Conservation (phyloP, 306 rosid species). For the Cicer bijugum region DNA sequence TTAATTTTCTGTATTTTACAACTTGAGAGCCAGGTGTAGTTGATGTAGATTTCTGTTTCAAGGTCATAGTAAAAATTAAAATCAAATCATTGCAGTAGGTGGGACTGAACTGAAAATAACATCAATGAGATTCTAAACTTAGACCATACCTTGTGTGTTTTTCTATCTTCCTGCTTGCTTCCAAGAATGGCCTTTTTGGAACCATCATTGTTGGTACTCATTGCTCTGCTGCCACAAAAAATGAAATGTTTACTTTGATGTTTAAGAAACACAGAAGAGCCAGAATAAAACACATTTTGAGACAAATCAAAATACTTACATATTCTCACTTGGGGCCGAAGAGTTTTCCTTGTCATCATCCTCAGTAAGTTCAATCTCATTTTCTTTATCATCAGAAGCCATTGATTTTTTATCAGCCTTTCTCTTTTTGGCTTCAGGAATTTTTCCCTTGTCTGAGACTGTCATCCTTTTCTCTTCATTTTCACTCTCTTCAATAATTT, state of each 20-base stretch:
- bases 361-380: slow-evolving; percentile 45
- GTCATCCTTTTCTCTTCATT: slow-evolving; percentile 41
- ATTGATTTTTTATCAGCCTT: slow-evolving; percentile 52
- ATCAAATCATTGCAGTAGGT: slow-evolving; percentile 19
- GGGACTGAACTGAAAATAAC: not conserved
- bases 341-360: slow-evolving; percentile 67
- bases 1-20: slow-evolving; percentile 71
- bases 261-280: slow-evolving; percentile 25
- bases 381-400: slow-evolving; percentile 56
- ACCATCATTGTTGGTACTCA: slow-evolving; percentile 21
- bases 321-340: slow-evolving; percentile 57
- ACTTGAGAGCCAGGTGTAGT: slow-evolving; percentile 54
- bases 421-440: slow-evolving; percentile 40
- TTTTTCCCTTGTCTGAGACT: slow-evolving; percentile 38
- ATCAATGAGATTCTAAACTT: slow-evolving; percentile 33
- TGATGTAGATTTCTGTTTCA: slow-evolving; percentile 55
- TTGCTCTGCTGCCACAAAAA: slow-evolving; percentile 51
- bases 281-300: not conserved
- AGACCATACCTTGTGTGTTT: slow-evolving; percentile 56
- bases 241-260: slow-evolving; percentile 17
- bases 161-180: slow-evolving; percentile 58
- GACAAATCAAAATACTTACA: slow-evolving; percentile 50
- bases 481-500: slow-evolving; percentile 40
- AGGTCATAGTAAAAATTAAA: slow-evolving; percentile 28
- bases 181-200: slow-evolving; percentile 48